Evolutionary conservation across 2,329 filamentous ascomycete genomes (phyloP), one percentile per base, ranked within the genome.

Genomic region (Paecilomyces dactylethromorphus): DNA sequence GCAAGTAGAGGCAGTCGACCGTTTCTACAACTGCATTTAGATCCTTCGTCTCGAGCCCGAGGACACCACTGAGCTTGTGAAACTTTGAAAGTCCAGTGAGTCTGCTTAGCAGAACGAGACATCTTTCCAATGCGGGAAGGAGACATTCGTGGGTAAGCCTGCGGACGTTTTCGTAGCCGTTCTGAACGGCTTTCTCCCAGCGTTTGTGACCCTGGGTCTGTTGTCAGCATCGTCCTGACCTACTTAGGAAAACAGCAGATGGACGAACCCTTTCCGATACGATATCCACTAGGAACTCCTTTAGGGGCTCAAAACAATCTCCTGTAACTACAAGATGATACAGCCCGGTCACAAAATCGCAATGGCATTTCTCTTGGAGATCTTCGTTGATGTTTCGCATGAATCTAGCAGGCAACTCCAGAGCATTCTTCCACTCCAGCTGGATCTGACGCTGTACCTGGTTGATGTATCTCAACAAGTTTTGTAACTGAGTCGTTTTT

Each of bases 241-340:
- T 33, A 22, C 52, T 31, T 22, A 1, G 56, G 33, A 52, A 11
- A 52, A 53, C 31, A 26, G 22, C 12, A 15, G 35, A 3, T 24
- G 26, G 31, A 73, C 83, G 68, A 79, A 92, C 90, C 62, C 90
- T 81, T 69, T 95, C 91, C 7, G 86, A 85, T 31, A 97, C 77
- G 63, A 89, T 89, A 68, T 96, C 91, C 3, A 92, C 85, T 1
- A 99, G 81, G 88, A 95, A 99, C 70, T 97, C 92, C 60, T 86
- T 87, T 57, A 97, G 80, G 21, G 85, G 83, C 10, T 85, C 83
- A 56, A 88, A 86, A 26, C 89, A 91, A 68, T 94, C 85, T 0
- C 92, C 92, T 0, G 92, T 96, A 31, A 91, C 86, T 4, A 91
- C 89, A 0, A 93, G 83, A 68, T 96, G 92, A 69, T 91, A 96